Evolutionary conservation across 768 basidiomycete genomes (phyloP).

Genomic region (Astraeus odoratus): DNA sequence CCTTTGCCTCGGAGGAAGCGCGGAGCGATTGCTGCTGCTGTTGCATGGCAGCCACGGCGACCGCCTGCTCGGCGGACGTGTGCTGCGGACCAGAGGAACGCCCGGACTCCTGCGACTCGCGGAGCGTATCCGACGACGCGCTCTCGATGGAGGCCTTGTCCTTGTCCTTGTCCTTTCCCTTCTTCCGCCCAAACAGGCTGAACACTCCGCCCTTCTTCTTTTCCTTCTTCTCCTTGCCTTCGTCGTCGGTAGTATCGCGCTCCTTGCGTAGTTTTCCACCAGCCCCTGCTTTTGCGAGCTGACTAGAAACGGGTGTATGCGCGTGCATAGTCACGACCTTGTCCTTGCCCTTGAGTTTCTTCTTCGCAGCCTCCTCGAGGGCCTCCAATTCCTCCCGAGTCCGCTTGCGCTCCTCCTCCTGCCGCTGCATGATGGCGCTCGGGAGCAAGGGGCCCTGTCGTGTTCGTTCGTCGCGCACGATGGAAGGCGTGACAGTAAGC

Average conservation of each 20-base stretch:
- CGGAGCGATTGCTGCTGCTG: constrained; percentile 45
- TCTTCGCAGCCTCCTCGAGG: constrained; percentile 38
- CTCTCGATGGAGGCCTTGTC: constrained; percentile 48
- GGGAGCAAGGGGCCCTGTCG: constrained; percentile 27
- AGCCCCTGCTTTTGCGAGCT: constrained; percentile 9
- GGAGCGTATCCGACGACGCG: constrained; percentile 42
- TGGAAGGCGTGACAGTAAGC: constrained; percentile 69
- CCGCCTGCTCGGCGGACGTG: constrained; percentile 34
- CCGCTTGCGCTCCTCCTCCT: constrained; percentile 50
- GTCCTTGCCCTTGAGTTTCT: constrained; percentile 45
- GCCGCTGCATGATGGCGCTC: constrained; percentile 36
- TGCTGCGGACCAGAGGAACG: constrained; percentile 42
- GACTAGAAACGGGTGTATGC: constrained; percentile 23
- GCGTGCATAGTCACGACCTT: constrained; percentile 29
- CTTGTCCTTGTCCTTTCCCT: constrained; percentile 55
- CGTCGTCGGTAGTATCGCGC: constrained; percentile 34
- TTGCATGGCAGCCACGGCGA: constrained; percentile 46
- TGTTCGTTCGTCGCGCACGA: constrained; percentile 52
- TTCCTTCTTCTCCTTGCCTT: constrained; percentile 48
- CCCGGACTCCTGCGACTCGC: constrained; percentile 59
- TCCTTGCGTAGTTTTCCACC: constrained; percentile 41
- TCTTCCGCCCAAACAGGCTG: constrained; percentile 69
- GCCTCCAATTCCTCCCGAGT: constrained; percentile 43
- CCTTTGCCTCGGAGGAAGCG: constrained; percentile 12
- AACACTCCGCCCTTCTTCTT: constrained; percentile 71